Evolutionary conservation across 1,139 yeast species (phyloP).

Genomic region (Kurtzmaniella quercitrusa): DNA sequence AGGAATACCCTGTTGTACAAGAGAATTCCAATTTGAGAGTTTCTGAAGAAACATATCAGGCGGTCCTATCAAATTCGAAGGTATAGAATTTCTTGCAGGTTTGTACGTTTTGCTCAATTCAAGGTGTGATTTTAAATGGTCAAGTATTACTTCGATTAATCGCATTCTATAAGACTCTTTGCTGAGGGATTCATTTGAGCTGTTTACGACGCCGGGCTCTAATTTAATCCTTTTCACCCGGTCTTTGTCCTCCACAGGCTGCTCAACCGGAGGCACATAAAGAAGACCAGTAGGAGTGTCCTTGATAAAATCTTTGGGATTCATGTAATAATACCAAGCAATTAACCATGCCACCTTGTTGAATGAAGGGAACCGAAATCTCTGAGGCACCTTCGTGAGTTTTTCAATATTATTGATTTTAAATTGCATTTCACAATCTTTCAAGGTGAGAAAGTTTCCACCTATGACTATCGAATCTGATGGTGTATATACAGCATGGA

Average conservation of each 20-base stretch:
- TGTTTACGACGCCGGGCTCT: neutral
- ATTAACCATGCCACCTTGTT: constrained; percentile 67
- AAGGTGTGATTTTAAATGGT: constrained; percentile 22
- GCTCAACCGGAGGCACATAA: too few relatives aligned
- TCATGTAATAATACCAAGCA: constrained; percentile 38
- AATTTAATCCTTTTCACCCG: constrained; percentile 3
- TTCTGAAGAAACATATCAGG: constrained; percentile 15
- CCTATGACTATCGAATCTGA: constrained; percentile 79
- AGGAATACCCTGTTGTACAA: too few relatives aligned
- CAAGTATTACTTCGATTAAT: constrained; percentile 11
- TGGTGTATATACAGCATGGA: constrained; percentile 86
- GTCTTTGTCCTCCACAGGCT: neutral
- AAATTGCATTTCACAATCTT: constrained; percentile 61
- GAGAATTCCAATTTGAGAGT: constrained; percentile 16
- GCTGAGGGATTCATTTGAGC: neutral
- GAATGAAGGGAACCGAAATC: constrained; percentile 76
- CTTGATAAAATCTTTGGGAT: constrained; percentile 16
- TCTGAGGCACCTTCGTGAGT: constrained; percentile 66
- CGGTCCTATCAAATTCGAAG: constrained; percentile 21
- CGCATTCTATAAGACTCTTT: neutral
- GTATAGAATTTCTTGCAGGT: constrained; percentile 27
- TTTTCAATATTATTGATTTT: constrained; percentile 59
- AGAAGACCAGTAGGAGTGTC: constrained; percentile 12
- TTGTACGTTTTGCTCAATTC: constrained; percentile 24
- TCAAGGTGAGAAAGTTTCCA: constrained; percentile 73